These are phyloP conservation scores for Apiotrichum veenhuisii DNA, from an alignment of 1,284 basidiomycete species.

Conservation along the genomic window DNA sequence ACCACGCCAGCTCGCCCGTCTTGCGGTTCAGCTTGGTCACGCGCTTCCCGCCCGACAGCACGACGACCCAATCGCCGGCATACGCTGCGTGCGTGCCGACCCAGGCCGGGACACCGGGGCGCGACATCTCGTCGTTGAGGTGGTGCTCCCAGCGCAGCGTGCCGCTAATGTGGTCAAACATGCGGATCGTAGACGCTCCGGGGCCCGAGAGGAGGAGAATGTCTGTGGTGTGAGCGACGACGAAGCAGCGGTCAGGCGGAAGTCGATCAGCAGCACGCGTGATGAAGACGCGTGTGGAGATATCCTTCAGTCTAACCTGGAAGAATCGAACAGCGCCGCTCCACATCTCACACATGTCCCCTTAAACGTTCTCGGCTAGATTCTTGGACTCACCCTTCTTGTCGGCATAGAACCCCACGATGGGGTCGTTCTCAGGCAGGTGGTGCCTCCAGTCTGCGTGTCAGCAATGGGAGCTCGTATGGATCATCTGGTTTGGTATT, in stretches of 20 bases:
- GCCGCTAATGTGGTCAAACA: conserved; percentile 66
- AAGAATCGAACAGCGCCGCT: too few species aligned
- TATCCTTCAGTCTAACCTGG: too few species aligned
- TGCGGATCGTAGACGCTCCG: conserved; percentile 65
- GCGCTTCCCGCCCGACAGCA: conserved; percentile 37
- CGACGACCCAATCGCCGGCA: conserved; percentile 25
- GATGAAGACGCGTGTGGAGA: neutral
- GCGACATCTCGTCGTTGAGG: neutral
- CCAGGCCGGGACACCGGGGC: conserved; percentile 27
- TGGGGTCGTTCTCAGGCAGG: conserved; percentile 55
- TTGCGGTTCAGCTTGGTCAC: conserved; percentile 30
- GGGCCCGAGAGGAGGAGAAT: conserved; percentile 71
- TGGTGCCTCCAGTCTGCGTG: conserved; percentile 1
- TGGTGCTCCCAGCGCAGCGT: conserved; percentile 63
- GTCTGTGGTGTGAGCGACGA: conserved; percentile 49
- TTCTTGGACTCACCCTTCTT: conserved; percentile 55
- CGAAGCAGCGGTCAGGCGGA: neutral
- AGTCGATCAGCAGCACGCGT: too few species aligned
- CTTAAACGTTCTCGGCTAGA: neutral
- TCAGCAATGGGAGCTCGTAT: conserved; percentile 58
- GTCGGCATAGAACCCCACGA: conserved; percentile 65
- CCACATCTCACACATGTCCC: neutral
- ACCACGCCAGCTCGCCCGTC: conserved; percentile 36
- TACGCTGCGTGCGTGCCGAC: conserved; percentile 54
- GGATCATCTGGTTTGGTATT: conserved; percentile 75